Conservation (phyloP, 1,284 basidiomycete genomes). For the Marasmius fiardii region DNA sequence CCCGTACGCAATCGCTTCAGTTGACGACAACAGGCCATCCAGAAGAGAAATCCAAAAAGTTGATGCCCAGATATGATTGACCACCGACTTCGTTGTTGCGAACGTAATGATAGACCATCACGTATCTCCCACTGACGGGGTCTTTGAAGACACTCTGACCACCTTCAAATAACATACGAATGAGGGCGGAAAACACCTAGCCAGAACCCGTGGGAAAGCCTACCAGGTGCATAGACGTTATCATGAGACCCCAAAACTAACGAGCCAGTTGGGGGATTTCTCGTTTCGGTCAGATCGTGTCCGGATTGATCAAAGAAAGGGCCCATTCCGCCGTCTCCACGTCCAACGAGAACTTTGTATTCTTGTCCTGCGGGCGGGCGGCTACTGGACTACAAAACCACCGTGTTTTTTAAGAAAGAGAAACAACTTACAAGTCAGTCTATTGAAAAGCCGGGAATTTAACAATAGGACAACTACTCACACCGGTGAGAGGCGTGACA, state of each 20-base stretch:
- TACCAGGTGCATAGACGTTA: constrained; percentile 31
- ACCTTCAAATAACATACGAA: background rate
- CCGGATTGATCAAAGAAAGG: constrained; percentile 27
- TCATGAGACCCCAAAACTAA: constrained; percentile 30
- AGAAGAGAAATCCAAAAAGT: constrained; percentile 19
- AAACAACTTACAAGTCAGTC: no score
- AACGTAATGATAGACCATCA: constrained; percentile 21
- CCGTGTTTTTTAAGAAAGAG: constrained; percentile 4
- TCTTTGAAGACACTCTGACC: constrained; percentile 19
- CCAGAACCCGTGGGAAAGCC: constrained; percentile 3
- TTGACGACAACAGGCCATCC: constrained; percentile 18
- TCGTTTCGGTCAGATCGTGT: constrained; percentile 16
- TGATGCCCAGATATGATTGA: constrained; percentile 16
- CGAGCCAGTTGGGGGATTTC: constrained; percentile 23
- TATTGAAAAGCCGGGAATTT: no score
- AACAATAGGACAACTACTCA: no score
- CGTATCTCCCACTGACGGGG: constrained; percentile 15
- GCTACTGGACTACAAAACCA: constrained; percentile 15
- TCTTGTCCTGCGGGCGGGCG: constrained; percentile 23
- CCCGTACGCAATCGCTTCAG: background rate
- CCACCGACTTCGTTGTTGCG: constrained; percentile 12
- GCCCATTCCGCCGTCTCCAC: constrained; percentile 24
- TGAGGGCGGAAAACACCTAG: no score
- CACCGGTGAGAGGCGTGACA: constrained; percentile 8
- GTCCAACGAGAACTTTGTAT: constrained; percentile 27